Conservation (phyloP, 2,329 filamentous ascomycete species). For the Neofusicoccum umdonicola region DNA sequence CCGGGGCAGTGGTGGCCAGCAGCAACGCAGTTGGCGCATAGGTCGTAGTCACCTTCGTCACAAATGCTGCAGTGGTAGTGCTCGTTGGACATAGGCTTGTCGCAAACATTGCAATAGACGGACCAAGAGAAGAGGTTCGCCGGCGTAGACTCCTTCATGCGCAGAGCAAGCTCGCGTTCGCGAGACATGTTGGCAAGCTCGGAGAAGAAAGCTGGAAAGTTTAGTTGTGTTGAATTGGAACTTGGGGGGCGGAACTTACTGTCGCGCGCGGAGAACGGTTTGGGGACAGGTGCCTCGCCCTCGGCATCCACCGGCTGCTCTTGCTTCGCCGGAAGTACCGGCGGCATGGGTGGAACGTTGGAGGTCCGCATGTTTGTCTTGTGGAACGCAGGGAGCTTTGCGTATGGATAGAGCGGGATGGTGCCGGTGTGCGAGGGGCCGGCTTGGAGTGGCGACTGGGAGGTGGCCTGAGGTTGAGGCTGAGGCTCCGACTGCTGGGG, state of each 20-base stretch:
- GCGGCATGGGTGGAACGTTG: background rate
- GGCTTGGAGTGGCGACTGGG: background rate
- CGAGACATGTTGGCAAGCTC: constrained; percentile 22
- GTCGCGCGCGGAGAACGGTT: constrained; percentile 36
- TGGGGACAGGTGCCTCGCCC: constrained; percentile 43
- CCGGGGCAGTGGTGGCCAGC: constrained; percentile 74
- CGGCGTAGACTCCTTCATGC: constrained; percentile 35
- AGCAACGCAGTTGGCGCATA: constrained; percentile 78
- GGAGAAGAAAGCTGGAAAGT: constrained; percentile 28
- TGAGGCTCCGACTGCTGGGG: background rate
- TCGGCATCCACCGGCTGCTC: constrained; percentile 18
- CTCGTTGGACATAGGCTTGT: constrained; percentile 69
- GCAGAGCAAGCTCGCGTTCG: constrained; percentile 30
- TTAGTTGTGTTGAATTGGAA: background rate
- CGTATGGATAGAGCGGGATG: constrained; percentile 17
- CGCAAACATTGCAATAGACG: constrained; percentile 93
- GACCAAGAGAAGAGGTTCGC: constrained; percentile 58
- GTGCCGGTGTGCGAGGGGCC: constrained; percentile 3
- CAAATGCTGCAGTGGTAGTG: constrained; percentile 96
- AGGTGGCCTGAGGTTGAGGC: constrained; percentile 10
- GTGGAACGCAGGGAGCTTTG: constrained; percentile 19
- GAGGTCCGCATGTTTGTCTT: constrained; percentile 18
- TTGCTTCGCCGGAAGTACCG: background rate
- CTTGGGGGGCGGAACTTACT: constrained; percentile 24
- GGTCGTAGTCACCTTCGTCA: constrained; percentile 89